These are phyloP conservation scores for Cyanodermella asteris DNA, from an alignment of 2,329 filamentous ascomycete genomes.

Conservation along the genomic window DNA sequence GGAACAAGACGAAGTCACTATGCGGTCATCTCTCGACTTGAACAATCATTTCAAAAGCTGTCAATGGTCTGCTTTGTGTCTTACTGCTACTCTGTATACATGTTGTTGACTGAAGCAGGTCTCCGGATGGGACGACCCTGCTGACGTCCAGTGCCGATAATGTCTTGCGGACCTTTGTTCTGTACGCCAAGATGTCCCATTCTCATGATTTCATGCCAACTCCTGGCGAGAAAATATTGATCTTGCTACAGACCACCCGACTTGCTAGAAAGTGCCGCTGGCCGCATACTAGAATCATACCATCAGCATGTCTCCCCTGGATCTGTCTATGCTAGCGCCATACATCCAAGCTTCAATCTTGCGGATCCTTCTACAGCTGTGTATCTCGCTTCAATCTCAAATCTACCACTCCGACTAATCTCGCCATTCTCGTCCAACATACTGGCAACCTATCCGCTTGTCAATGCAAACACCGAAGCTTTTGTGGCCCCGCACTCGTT, in stretches of 20 bases:
- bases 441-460: slow-evolving; percentile 31
- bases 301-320: slow-evolving; percentile 23
- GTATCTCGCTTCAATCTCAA: slow-evolving; percentile 28
- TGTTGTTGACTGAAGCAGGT: slow-evolving; percentile 13
- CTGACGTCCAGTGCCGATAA: slow-evolving; percentile 31
- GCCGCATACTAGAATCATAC: slow-evolving; percentile 23
- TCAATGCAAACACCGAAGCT: slow-evolving; percentile 32
- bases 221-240: not conserved
- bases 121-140: slow-evolving; percentile 34
- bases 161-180: slow-evolving; percentile 29
- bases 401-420: slow-evolving; percentile 33
- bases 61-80: too few relatives aligned
- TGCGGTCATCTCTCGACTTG: too few relatives aligned
- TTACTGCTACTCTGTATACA: too few relatives aligned
- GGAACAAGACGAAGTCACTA: too few relatives aligned
- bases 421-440: slow-evolving; percentile 29
- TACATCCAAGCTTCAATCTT: slow-evolving; percentile 33
- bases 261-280: slow-evolving; percentile 19
- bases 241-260: slow-evolving; percentile 27
- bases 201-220: not conserved
- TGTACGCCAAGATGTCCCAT: too few relatives aligned
- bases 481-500: slow-evolving; percentile 33
- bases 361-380: slow-evolving; percentile 26
- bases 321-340: slow-evolving; percentile 29
- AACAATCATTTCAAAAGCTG: too few relatives aligned